Conservation (phyloP, 2,329 filamentous ascomycete genomes). For the Macrophomina phaseolina region DNA sequence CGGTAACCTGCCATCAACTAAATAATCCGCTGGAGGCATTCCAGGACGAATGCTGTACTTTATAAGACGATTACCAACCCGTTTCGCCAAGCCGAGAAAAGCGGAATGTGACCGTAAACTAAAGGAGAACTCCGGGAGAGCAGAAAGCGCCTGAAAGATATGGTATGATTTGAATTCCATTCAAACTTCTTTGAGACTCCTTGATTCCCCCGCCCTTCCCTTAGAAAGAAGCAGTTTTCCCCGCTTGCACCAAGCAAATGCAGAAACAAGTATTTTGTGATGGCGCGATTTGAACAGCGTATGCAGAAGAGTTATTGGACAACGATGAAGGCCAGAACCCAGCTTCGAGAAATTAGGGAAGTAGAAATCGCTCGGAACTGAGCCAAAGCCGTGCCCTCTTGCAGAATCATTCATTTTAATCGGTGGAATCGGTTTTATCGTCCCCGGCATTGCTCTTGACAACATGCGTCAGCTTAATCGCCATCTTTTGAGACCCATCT, state of each 20-base stretch:
- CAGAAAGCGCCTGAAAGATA: background rate
- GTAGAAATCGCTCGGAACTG: background rate
- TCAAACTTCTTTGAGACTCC: slow-evolving; percentile 17
- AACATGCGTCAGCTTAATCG: slow-evolving; percentile 41
- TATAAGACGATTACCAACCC: background rate
- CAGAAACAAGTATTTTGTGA: slow-evolving; percentile 5
- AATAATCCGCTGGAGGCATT: background rate
- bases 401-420: background rate
- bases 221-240: slow-evolving; percentile 2
- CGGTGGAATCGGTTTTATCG: slow-evolving; percentile 3
- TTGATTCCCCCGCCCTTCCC: background rate
- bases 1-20: background rate
- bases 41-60: background rate
- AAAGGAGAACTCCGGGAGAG: background rate
- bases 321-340: background rate
- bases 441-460: slow-evolving; percentile 41
- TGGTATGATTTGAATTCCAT: slow-evolving; percentile 18
- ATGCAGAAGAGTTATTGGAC: background rate
- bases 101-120: background rate
- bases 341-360: background rate
- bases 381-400: background rate
- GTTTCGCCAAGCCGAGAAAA: slow-evolving; percentile 6
- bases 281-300: slow-evolving; percentile 2
- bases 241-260: slow-evolving; percentile 21
- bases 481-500: slow-evolving; percentile 49